Conservation (phyloP, 192 early-diverging fungal genomes). For the Linnemannia elongata region DNA sequence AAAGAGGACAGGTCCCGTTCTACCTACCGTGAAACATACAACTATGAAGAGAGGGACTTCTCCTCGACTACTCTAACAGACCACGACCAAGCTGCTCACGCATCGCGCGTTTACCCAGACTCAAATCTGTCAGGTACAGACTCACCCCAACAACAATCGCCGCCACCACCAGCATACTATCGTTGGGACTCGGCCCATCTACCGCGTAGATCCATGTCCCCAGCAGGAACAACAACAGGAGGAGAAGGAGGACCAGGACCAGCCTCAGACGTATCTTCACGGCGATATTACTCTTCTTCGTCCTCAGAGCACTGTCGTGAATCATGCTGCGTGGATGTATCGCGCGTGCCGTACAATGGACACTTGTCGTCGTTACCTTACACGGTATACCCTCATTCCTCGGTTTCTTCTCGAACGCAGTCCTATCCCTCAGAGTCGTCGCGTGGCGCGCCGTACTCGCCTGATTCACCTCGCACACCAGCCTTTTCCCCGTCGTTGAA, state of each 20-base stretch:
- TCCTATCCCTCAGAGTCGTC: neutral
- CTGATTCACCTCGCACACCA: neutral
- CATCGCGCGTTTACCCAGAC: neutral
- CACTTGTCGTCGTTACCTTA: neutral
- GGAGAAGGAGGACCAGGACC: too few species aligned
- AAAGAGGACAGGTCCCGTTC: neutral
- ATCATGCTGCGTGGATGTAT: neutral
- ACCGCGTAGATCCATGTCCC: neutral
- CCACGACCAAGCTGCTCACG: neutral
- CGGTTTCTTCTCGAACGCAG: neutral
- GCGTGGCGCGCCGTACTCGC: neutral
- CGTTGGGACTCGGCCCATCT: neutral
- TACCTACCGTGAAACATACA: neutral
- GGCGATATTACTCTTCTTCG: neutral
- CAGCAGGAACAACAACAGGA: neutral
- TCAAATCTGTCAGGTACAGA: neutral
- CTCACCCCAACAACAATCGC: neutral
- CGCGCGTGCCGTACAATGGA: neutral
- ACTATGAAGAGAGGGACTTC: neutral
- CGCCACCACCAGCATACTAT: neutral
- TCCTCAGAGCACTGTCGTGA: neutral
- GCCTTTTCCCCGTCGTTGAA: neutral
- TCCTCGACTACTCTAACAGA: neutral
- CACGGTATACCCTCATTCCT: neutral
- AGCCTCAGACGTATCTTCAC: neutral